Evolutionary conservation across 768 basidiomycete species (phyloP).

Genomic region (Phaeotremella skinneri): DNA sequence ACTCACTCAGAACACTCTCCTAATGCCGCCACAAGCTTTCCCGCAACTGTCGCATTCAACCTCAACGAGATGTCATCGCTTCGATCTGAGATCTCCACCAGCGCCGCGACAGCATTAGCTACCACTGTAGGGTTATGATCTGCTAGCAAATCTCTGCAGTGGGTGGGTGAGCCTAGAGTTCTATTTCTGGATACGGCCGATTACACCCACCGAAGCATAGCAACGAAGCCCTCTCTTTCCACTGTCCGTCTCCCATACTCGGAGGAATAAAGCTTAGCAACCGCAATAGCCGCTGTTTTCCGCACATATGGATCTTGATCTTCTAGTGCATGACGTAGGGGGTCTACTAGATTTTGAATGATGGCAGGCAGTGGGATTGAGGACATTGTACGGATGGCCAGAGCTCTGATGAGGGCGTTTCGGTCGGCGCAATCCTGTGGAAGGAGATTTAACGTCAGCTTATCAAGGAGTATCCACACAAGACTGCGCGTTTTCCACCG

Average conservation of each 20-base stretch:
- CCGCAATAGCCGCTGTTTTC: conserved; percentile 91
- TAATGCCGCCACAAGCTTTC: conserved; percentile 83
- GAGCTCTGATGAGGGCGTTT: conserved; percentile 92
- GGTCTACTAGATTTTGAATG: conserved; percentile 79
- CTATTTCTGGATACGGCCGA: neutral
- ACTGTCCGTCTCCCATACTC: conserved; percentile 70
- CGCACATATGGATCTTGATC: conserved; percentile 97
- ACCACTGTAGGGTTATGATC: conserved; percentile 96
- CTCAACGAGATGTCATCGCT: conserved; percentile 92
- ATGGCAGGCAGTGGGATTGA: conserved; percentile 89
- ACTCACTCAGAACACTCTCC: conserved; percentile 96
- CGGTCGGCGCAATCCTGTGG: conserved; percentile 87
- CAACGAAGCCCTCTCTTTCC: conserved; percentile 86
- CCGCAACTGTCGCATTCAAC: conserved; percentile 79
- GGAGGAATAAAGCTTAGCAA: conserved; percentile 88
- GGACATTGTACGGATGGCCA: conserved; percentile 98
- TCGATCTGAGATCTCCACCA: conserved; percentile 94
- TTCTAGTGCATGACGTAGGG: conserved; percentile 84
- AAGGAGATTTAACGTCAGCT: conserved; percentile 1
- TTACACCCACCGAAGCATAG: conserved; percentile 63
- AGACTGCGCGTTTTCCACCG: too few relatives aligned
- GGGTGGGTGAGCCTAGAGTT: neutral
- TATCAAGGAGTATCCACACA: neutral
- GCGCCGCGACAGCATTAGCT: conserved; percentile 90
- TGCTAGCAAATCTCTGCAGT: conserved; percentile 69